Evolutionary conservation across 768 basidiomycete genomes (phyloP), one percentile per base, ranked within the genome.

Genomic region (Mycena polygramma): DNA sequence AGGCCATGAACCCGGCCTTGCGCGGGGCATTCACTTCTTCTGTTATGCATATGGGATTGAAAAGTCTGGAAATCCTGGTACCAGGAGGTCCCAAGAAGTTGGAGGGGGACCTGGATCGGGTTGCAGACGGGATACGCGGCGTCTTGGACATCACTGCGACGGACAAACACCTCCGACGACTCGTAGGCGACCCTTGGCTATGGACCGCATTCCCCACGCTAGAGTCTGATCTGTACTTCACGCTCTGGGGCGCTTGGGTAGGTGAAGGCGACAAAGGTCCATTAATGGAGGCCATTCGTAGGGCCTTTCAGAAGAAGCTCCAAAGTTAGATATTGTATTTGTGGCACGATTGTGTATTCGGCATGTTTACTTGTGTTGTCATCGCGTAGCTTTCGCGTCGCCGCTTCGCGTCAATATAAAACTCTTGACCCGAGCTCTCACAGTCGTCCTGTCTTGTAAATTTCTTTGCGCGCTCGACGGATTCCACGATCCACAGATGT

Each of bases 21-120:
- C 51, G 45, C 17, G 37, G 53, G 10, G 8, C 5, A 14, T 66
- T 19, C n/a, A 39, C 53, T 9, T 37, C 20, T 8, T 52, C 30
- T 15, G 68, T 53, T 19, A 73, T 69, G 72, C 72, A 73, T 48
- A 22, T 66, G 53, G 71, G 72, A 14, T 30, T 66, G 53, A 64
- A 66, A 19, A 57, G 58, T 15, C 36, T 73, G 54, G 65, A 66
- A 35, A 1, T 74, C 1, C 73, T 68, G 3, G 36, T 66, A 4
- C 57, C 63, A 2, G 66, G 67, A 17, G 67, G 69, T 19, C 35
- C 52, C 6, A 66, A 66, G 53, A 57, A 51, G 26, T 35, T 71
- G n/a, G 15, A 30, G 41, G 63, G n/a, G 45, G 73, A 66, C 14
- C 41, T 74, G 58, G 46, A 48, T 15, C 69, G 52, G 26, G 46